These are phyloP conservation scores for Cenchrus fungigraminus DNA, from an alignment of 176 grass and related monocot genomes.

Conservation along the genomic window DNA sequence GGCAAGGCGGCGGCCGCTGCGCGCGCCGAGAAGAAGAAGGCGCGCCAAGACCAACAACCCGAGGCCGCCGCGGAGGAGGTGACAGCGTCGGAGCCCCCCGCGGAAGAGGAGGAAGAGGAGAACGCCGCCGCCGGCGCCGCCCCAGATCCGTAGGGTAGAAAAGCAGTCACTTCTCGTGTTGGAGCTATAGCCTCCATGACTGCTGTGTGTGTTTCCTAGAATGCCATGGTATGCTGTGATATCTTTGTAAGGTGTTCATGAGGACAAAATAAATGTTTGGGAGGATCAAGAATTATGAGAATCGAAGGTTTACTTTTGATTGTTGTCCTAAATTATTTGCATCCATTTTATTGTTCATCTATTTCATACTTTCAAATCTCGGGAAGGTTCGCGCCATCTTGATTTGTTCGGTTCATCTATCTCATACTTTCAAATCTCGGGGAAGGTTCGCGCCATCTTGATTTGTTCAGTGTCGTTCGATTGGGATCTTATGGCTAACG, in stretches of 20 bases:
- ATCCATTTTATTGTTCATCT: not conserved
- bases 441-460: not conserved
- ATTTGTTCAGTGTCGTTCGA: not conserved
- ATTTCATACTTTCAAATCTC: not conserved
- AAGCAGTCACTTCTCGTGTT: not conserved
- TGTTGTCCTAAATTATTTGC: not conserved
- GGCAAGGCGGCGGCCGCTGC: not conserved
- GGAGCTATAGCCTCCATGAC: not conserved
- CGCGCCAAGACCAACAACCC: too few species aligned
- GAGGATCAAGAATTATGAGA: slow-evolving; percentile 2
- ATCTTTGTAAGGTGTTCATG: not conserved
- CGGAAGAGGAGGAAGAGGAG: slow-evolving; percentile 3
- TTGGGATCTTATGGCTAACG: not conserved
- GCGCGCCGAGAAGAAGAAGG: not conserved
- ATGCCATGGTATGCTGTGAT: not conserved
- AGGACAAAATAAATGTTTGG: not conserved
- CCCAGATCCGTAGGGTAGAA: not conserved
- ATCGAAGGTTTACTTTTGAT: not conserved
- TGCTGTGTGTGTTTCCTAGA: not conserved
- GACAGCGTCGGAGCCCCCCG: not conserved
- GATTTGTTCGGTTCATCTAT: not conserved
- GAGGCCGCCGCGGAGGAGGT: not conserved
- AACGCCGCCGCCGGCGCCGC: too few species aligned
- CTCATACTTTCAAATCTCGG: not conserved
- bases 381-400: too few species aligned